Evolutionary conservation across 2,329 filamentous ascomycete genomes (phyloP).

Genomic region (Amphichorda felina): DNA sequence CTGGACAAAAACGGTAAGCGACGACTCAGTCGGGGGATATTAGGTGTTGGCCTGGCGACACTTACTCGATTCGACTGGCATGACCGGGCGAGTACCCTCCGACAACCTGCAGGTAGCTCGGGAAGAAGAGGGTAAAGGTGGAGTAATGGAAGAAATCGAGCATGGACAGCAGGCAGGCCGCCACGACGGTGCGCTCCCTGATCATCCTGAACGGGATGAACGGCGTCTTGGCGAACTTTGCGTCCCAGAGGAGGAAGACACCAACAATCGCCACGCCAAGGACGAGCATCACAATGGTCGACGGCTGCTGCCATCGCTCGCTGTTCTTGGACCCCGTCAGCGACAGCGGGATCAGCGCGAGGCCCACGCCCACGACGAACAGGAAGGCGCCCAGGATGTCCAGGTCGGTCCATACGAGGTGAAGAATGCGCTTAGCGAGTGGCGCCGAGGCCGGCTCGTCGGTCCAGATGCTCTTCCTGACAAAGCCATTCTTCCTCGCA

Average conservation of each 20-base stretch:
- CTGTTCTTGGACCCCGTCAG: slow-evolving; percentile 22
- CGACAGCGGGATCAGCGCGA: slow-evolving; percentile 22
- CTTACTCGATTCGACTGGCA: slow-evolving; percentile 23
- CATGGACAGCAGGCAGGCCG: slow-evolving; percentile 21
- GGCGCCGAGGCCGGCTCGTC: slow-evolving; percentile 4
- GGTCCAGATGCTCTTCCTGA: slow-evolving; percentile 2
- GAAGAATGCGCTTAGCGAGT: slow-evolving; percentile 9
- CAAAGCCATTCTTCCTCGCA: slow-evolving; percentile 10
- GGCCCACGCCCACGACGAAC: slow-evolving; percentile 17
- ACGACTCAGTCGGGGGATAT: rapidly evolving
- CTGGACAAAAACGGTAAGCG: slow-evolving; percentile 3
- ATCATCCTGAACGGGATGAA: slow-evolving; percentile 26
- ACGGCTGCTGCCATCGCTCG: slow-evolving; percentile 15
- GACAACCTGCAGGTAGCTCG: slow-evolving; percentile 26
- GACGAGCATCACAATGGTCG: slow-evolving; percentile 23
- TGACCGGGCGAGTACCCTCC: slow-evolving; percentile 20
- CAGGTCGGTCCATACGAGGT: slow-evolving; percentile 16
- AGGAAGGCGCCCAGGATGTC: slow-evolving; percentile 20
- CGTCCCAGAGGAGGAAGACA: slow-evolving; percentile 22
- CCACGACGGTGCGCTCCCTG: slow-evolving; percentile 22
- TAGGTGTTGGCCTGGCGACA: not conserved
- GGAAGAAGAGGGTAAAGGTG: slow-evolving; percentile 25
- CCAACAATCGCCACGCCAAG: slow-evolving; percentile 13
- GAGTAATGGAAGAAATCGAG: slow-evolving; percentile 25
- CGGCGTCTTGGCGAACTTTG: slow-evolving; percentile 20